phyloP scores from a whole-genome alignment of 2,329 filamentous ascomycete species.

The Zelopaecilomyces penicillatus region DNA sequence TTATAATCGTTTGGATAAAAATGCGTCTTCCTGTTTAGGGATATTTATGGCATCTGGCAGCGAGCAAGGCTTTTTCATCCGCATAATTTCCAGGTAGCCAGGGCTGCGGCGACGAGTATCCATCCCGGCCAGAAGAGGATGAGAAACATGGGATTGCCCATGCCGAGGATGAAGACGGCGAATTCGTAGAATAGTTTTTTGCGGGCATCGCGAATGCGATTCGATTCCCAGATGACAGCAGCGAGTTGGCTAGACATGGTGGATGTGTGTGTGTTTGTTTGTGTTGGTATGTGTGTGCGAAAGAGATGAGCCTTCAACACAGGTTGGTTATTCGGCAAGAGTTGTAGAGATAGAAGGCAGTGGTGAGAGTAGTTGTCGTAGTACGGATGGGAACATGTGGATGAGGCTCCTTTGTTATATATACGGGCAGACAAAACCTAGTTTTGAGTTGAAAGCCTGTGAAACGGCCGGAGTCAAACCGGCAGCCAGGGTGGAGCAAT shows the following conservation, averaged over 20 bases:
- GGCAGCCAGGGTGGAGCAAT: too few relatives aligned
- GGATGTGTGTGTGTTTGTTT: constrained; percentile 16
- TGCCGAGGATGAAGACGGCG: constrained; percentile 41
- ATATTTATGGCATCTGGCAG: neutral
- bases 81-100: constrained; percentile 25
- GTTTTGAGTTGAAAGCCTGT: too few relatives aligned
- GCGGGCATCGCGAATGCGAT: constrained; percentile 26
- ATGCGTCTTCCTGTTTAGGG: neutral
- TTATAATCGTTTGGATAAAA: neutral
- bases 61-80: constrained; percentile 19
- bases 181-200: constrained; percentile 45
- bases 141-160: constrained; percentile 39
- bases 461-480: too few relatives aligned
- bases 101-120: constrained; percentile 35
- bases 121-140: constrained; percentile 52
- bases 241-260: constrained; percentile 20
- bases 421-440: too few relatives aligned
- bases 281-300: too few relatives aligned
- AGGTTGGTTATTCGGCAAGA: too few relatives aligned
- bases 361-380: too few relatives aligned
- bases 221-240: constrained; percentile 30
- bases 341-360: too few relatives aligned
- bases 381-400: too few relatives aligned
- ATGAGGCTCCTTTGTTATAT: too few relatives aligned
- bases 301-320: too few relatives aligned